Evolutionary conservation across 2,329 filamentous ascomycete genomes (phyloP).

Genomic region (Penicillium sp.): DNA sequence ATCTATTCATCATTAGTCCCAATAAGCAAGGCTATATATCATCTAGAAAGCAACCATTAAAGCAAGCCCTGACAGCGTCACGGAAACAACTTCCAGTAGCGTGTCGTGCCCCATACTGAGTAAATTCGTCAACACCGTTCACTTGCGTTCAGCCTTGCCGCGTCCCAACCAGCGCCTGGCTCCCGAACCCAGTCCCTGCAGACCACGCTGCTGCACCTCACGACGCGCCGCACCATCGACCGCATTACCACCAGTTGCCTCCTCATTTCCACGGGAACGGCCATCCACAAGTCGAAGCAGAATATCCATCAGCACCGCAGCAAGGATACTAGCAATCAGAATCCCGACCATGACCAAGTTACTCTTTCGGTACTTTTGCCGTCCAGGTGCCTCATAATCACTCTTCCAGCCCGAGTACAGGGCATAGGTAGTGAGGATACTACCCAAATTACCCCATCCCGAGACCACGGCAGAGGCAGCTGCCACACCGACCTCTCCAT

Average conservation of each 20-base stretch:
- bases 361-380: slow-evolving; percentile 75
- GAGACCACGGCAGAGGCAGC: slow-evolving; percentile 84
- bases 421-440: slow-evolving; percentile 85
- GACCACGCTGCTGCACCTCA: slow-evolving; percentile 42
- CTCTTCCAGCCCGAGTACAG: slow-evolving; percentile 84
- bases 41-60: background rate
- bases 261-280: slow-evolving; percentile 13
- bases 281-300: slow-evolving; percentile 57
- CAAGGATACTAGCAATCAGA: slow-evolving; percentile 73
- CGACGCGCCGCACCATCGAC: slow-evolving; percentile 42
- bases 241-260: slow-evolving; percentile 23
- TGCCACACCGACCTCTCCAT: slow-evolving; percentile 88
- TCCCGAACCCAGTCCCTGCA: slow-evolving; percentile 38
- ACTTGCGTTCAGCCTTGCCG: slow-evolving; percentile 1
- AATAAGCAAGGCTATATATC: background rate
- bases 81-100: no score
- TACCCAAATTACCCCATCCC: slow-evolving; percentile 83
- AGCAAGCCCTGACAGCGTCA: background rate
- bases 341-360: slow-evolving; percentile 90
- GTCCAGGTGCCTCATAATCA: slow-evolving; percentile 67
- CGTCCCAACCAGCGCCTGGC: slow-evolving; percentile 20
- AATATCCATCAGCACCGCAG: slow-evolving; percentile 66
- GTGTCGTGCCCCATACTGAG: background rate
- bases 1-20: background rate
- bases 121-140: background rate